Evolutionary conservation across 345 rosid genomes (phyloP).

Genomic region (Brassica cretica): DNA sequence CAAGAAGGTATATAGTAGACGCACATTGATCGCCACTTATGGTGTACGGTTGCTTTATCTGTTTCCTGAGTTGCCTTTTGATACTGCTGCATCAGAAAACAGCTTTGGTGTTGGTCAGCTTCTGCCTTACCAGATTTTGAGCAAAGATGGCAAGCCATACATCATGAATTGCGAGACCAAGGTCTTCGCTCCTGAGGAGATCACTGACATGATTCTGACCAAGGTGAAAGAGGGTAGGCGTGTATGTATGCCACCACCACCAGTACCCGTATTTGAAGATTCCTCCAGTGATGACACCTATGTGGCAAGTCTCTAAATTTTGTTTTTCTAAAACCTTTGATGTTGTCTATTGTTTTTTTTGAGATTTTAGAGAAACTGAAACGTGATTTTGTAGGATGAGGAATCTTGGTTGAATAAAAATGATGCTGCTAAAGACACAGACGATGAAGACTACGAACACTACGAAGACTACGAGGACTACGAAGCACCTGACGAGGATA

Average conservation of each 20-base stretch:
- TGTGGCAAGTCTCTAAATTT: not conserved
- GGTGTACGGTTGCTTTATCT: constrained; percentile 11
- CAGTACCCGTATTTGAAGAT: not conserved
- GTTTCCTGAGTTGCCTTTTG: constrained; percentile 25
- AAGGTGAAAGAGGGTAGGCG: not conserved
- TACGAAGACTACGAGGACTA: too few species aligned
- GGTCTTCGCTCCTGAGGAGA: not conserved
- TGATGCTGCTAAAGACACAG: not conserved
- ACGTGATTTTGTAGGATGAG: not conserved
- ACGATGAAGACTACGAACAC: not conserved
- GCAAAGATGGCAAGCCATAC: not conserved
- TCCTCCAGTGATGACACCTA: not conserved
- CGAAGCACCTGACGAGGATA: not conserved
- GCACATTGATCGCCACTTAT: not conserved
- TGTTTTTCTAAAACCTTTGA: not conserved
- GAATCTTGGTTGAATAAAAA: not conserved
- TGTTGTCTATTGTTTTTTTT: not conserved
- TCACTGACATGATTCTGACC: not conserved
- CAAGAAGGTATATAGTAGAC: constrained; percentile 56
- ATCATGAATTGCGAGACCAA: not conserved
- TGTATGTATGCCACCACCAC: not conserved
- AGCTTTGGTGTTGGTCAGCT: not conserved
- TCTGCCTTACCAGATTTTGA: not conserved
- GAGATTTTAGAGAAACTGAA: not conserved
- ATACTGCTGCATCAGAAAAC: not conserved